Evolutionary conservation across 192 early-diverging fungal genomes (phyloP).

Genomic region (Podila verticillata): DNA sequence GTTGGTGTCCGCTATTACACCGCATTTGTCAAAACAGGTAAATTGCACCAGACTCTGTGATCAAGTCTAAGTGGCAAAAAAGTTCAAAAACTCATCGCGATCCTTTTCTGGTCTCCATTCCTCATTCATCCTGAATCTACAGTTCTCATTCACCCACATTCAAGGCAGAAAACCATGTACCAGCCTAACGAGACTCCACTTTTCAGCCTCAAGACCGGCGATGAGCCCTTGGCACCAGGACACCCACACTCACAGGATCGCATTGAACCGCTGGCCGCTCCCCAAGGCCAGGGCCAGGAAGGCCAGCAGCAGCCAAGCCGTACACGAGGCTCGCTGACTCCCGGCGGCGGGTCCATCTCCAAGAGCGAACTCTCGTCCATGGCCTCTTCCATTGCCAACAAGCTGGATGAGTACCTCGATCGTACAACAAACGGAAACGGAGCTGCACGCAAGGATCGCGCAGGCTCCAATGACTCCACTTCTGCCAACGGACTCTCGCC

Average conservation of each 20-base stretch:
- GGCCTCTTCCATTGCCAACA: slow-evolving; percentile 41
- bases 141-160: too few relatives aligned
- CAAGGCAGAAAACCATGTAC: too few relatives aligned
- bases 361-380: slow-evolving; percentile 48
- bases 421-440: slow-evolving; percentile 7
- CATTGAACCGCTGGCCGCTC: neutral
- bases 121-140: too few relatives aligned
- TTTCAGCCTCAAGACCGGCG: too few relatives aligned
- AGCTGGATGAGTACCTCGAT: slow-evolving; percentile 47
- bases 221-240: neutral
- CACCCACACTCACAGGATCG: neutral
- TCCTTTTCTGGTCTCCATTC: too few relatives aligned
- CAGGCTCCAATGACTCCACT: slow-evolving; percentile 25
- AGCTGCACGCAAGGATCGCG: neutral
- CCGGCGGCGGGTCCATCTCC: slow-evolving; percentile 32
- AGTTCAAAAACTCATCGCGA: too few relatives aligned
- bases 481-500: neutral
- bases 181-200: too few relatives aligned
- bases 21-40: too few relatives aligned
- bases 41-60: too few relatives aligned
- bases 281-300: neutral
- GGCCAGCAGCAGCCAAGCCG: neutral
- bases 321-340: slow-evolving; percentile 28
- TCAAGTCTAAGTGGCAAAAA: too few relatives aligned
- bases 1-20: too few relatives aligned